A percentile compares a stretch with the other conserved stretches of the same genome.
Conservation (phyloP, 2,329 filamentous ascomycete genomes). For the Hypomyces perniciosus region DNA sequence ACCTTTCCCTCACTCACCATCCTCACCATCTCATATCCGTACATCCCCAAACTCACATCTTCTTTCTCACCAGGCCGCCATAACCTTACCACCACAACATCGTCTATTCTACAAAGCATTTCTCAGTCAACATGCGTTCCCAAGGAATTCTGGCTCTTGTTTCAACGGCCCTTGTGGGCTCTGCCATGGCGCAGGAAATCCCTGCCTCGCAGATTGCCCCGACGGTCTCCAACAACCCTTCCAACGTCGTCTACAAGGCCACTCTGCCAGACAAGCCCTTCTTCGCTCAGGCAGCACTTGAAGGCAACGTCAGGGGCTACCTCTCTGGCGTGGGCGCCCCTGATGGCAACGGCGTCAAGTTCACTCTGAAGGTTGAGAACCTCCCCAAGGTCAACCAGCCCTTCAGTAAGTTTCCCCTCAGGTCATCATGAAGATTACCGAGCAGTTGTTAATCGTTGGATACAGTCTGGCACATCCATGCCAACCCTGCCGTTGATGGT, state of each 20-base stretch:
- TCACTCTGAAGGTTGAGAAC: constrained; percentile 51
- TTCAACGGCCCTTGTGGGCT: constrained; percentile 23
- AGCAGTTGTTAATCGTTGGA: constrained; percentile 2
- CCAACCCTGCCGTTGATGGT: constrained; percentile 52
- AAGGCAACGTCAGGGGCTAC: constrained; percentile 49
- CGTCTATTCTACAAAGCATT: not conserved
- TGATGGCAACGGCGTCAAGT: constrained; percentile 49
- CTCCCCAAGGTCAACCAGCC: constrained; percentile 52
- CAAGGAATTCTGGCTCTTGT: constrained; percentile 19
- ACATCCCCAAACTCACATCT: not conserved
- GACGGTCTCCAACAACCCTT: constrained; percentile 50
- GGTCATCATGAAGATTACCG: not conserved
- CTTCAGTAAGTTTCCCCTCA: constrained; percentile 45
- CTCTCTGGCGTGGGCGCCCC: constrained; percentile 41
- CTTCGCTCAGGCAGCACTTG: constrained; percentile 40
- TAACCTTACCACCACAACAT: not conserved
- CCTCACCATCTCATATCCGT: not conserved
- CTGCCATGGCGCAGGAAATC: constrained; percentile 28
- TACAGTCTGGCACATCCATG: constrained; percentile 68
- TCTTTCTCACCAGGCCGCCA: not conserved
- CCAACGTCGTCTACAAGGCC: constrained; percentile 48
- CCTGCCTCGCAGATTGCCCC: constrained; percentile 30
- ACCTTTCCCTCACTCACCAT: not conserved
- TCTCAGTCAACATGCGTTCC: constrained; percentile 3
- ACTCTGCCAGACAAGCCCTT: constrained; percentile 48